Conservation (phyloP, 495 filamentous ascomycete species). For the Cercophora sp. region DNA sequence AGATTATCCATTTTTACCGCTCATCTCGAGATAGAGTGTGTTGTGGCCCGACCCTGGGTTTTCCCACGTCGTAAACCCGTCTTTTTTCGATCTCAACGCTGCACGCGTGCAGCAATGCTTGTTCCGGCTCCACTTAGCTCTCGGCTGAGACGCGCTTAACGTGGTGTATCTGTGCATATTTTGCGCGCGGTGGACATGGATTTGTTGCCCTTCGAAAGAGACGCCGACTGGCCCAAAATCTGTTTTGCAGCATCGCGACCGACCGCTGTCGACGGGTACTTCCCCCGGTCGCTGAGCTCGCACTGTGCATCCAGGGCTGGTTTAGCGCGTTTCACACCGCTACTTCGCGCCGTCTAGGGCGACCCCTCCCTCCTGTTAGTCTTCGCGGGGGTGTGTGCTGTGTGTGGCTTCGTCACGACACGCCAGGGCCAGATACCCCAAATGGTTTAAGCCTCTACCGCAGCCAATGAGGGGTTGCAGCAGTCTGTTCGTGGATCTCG, state of each 20-base stretch:
- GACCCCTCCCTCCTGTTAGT: slow-evolving; percentile 22
- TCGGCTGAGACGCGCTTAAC: neutral
- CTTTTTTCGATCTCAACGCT: slow-evolving; percentile 12
- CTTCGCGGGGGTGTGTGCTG: neutral
- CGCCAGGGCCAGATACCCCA: neutral
- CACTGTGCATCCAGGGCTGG: slow-evolving; percentile 25
- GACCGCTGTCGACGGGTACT: slow-evolving; percentile 21
- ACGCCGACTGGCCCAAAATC: slow-evolving; percentile 3
- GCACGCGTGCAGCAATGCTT: slow-evolving; percentile 14
- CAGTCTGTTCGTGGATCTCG: neutral
- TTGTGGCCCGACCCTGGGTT: slow-evolving; percentile 12
- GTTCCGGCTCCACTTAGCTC: slow-evolving; percentile 6
- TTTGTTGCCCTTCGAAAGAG: neutral
- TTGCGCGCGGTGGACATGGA: slow-evolving; percentile 4
- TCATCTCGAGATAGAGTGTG: slow-evolving; percentile 12
- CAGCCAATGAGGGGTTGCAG: neutral
- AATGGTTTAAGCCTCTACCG: slow-evolving; percentile 1
- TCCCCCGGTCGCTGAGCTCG: slow-evolving; percentile 17
- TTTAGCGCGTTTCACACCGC: slow-evolving; percentile 28
- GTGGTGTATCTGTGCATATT: neutral
- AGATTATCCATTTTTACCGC: slow-evolving; percentile 16
- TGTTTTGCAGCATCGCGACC: neutral
- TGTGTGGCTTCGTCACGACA: neutral
- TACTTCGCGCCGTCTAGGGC: slow-evolving; percentile 27
- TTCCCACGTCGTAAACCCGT: slow-evolving; percentile 10